These are phyloP conservation scores for Microbotryum silenes-acaulis DNA, from an alignment of 1,284 basidiomycete species.

Conservation along the genomic window DNA sequence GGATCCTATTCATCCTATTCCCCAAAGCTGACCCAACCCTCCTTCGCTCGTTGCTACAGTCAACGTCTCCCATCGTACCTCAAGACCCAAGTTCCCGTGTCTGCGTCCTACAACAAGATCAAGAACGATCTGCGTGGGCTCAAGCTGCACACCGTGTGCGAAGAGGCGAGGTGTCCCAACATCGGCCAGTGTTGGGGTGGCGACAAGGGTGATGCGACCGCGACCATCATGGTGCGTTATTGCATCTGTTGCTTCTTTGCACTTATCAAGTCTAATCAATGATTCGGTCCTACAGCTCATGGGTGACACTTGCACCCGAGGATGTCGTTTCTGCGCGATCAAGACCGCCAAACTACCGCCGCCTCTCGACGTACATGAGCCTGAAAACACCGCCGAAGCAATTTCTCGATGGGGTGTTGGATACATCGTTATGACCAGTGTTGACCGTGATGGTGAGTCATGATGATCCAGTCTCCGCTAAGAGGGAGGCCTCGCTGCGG, in stretches of 20 bases:
- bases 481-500: too few species aligned
- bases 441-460: conserved; percentile 82
- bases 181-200: conserved; percentile 99
- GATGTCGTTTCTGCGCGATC: conserved; percentile 94
- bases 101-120: conserved; percentile 80
- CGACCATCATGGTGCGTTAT: conserved; percentile 88
- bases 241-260: background rate
- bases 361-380: conserved; percentile 91
- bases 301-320: conserved; percentile 99
- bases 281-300: conserved; percentile 57
- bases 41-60: conserved; percentile 43
- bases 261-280: background rate
- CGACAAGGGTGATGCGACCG: conserved; percentile 72
- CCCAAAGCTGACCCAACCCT: background rate
- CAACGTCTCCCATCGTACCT: conserved; percentile 84
- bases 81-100: conserved; percentile 75
- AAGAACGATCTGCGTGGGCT: conserved; percentile 92
- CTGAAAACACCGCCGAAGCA: conserved; percentile 96
- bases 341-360: conserved; percentile 85
- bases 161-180: conserved; percentile 97
- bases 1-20: background rate
- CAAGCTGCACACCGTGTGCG: conserved; percentile 90
- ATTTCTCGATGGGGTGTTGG: conserved; percentile 97
- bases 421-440: conserved; percentile 94
- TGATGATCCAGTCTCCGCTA: background rate